phyloP scores from a whole-genome alignment of 164 flowering plant genomes.

The Tetracentron sinense region DNA sequence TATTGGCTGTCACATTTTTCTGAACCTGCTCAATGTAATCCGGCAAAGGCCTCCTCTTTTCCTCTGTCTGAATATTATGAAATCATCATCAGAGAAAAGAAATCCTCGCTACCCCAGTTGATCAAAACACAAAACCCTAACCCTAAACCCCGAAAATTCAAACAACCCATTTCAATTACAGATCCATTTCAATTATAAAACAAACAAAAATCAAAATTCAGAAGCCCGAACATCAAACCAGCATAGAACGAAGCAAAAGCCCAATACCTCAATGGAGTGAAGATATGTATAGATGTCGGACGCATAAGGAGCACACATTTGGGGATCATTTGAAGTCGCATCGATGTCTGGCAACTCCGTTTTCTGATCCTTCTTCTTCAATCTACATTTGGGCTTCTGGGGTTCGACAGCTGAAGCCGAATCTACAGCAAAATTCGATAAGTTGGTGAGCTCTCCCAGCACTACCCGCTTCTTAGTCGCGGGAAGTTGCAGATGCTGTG shows the following conservation, averaged over 20 bases:
- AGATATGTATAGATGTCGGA: conserved; percentile 43
- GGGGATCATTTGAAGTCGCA: conserved; percentile 22
- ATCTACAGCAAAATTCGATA: conserved; percentile 3
- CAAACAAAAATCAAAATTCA: conserved; percentile 3
- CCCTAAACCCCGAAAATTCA: not conserved
- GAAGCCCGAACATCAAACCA: not conserved
- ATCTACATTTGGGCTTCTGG: conserved; percentile 17
- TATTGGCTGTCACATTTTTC: conserved; percentile 50
- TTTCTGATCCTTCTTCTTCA: conserved; percentile 12
- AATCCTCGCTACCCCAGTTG: not conserved
- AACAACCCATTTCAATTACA: not conserved
- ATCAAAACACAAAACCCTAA: not conserved
- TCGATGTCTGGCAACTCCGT: not conserved
- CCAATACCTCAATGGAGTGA: conserved; percentile 50
- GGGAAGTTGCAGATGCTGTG: conserved; percentile 1
- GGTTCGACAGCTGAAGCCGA: conserved; percentile 5
- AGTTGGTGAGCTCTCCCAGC: conserved; percentile 50
- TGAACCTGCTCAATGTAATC: conserved; percentile 55
- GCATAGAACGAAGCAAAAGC: not conserved
- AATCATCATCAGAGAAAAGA: conserved; percentile 3
- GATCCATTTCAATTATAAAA: not conserved
- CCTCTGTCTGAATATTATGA: conserved; percentile 35
- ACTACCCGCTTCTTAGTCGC: conserved; percentile 38
- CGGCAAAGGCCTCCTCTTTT: conserved; percentile 47
- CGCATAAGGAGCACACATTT: conserved; percentile 25